Conservation (phyloP, 2,329 filamentous ascomycete genomes). For the Grosmannia penicillata region DNA sequence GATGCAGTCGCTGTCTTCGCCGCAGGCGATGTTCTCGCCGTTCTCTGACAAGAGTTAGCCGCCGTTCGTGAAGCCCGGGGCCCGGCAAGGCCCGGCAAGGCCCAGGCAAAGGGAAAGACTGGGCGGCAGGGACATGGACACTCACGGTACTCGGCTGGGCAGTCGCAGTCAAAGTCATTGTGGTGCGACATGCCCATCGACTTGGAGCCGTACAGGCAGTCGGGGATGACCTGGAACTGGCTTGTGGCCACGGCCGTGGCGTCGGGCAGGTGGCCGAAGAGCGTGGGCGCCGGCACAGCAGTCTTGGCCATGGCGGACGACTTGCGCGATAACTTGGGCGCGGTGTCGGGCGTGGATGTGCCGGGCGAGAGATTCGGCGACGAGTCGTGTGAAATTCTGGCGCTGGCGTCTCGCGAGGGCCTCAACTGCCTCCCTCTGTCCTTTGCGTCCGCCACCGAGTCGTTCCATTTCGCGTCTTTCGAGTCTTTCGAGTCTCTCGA, state of each 20-base stretch:
- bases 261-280: constrained; percentile 66
- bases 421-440: constrained; percentile 12
- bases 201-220: constrained; percentile 86
- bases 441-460: constrained; percentile 22
- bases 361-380: constrained; percentile 27
- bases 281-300: constrained; percentile 23
- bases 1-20: constrained; percentile 95
- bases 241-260: constrained; percentile 60
- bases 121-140: constrained; percentile 13
- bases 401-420: constrained; percentile 24
- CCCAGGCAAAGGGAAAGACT: constrained; percentile 6
- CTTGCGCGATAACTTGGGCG: constrained; percentile 59
- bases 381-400: too few species aligned
- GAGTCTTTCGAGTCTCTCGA: too few species aligned
- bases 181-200: constrained; percentile 83
- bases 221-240: constrained; percentile 66
- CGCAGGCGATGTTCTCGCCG: constrained; percentile 69
- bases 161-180: constrained; percentile 87
- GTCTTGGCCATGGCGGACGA: constrained; percentile 44
- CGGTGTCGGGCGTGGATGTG: constrained; percentile 28
- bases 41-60: constrained; percentile 27
- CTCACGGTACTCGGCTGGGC: constrained; percentile 89
- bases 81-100: too few species aligned
- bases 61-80: too few species aligned
- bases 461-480: too few species aligned